Evolutionary conservation across 768 basidiomycete genomes (phyloP), one percentile per base, ranked within the genome.

Genomic region (Mrakia blollopis): DNA sequence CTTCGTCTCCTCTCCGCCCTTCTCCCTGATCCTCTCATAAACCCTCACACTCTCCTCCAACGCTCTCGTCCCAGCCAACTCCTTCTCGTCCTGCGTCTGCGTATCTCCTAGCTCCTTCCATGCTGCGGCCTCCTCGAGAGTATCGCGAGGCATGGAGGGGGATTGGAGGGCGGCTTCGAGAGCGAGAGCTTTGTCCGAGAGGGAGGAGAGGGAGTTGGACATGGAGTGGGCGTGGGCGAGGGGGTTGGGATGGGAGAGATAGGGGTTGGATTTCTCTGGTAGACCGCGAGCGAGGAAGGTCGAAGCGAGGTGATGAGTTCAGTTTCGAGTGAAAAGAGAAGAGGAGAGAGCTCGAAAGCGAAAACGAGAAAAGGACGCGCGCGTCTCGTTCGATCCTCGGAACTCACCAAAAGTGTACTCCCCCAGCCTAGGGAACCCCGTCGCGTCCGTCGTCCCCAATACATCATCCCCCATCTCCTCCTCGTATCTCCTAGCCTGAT

Each of bases 101-200:
- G 91, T 91, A 83, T 95, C 92, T 14, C 96, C 96, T 2, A 98
- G 86, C 28, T 96, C 86, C 72, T 93, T 89, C 96, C 96, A 99
- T 0, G 94, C 88, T 82, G 96, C 95, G 72, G 70, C 92, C 35
- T 89, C 91, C 81, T 91, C 89, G 35, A 92, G 92, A 11, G 91
- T 84, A 10, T 25, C 28, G 30, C n/a, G 44, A 62, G 54, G n/a
- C 76, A 74, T 57, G 47, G 70, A 50, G 68, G 68, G 1, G 4
- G 76, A 72, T 39, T 74, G 73, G 77, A 98, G 92, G 52, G 93
- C 93, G 21, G 93, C 93, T 85, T 99, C 96, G 30, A 98, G 86
- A 80, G 96, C 86, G 57, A 94, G 86, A 0, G 90, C 91, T 18
- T 91, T 93, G 81, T 97, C 93, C 2, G 93, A 90, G 32, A 99